Conservation (phyloP, 2,329 filamentous ascomycete species). For the Trichoderma pleuroti region DNA sequence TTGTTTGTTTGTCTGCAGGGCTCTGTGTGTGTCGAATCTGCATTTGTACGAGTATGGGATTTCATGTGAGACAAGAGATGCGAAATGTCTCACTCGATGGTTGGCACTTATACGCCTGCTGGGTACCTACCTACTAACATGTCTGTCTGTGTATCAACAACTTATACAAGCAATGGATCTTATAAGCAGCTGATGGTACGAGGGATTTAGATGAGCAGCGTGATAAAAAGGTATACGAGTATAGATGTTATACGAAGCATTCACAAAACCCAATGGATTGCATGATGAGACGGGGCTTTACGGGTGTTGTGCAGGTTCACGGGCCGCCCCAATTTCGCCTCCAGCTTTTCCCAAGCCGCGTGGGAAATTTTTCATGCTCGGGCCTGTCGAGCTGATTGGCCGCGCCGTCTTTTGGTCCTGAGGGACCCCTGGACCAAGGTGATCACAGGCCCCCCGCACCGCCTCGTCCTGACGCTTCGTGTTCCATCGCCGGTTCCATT, state of each 20-base stretch:
- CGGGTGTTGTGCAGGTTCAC: conserved; percentile 4
- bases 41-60: background rate
- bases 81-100: background rate
- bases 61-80: background rate
- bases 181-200: background rate
- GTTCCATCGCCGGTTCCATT: background rate
- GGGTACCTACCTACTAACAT: too few species aligned
- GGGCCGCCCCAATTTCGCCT: conserved; percentile 17
- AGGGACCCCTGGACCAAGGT: background rate
- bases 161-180: background rate
- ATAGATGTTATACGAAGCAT: background rate
- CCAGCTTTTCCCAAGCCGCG: conserved; percentile 1
- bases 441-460: background rate
- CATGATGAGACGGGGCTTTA: conserved; percentile 3
- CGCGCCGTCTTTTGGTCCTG: background rate
- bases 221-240: background rate
- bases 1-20: background rate
- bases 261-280: background rate
- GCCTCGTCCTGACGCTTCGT: background rate
- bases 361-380: conserved; percentile 16
- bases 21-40: background rate
- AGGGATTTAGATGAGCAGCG: background rate
- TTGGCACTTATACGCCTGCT: background rate
- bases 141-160: background rate
- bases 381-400: conserved; percentile 12